Evolutionary conservation across 78 protist species (phyloP).

Genomic region (Dictyostelium firmibasis): DNA sequence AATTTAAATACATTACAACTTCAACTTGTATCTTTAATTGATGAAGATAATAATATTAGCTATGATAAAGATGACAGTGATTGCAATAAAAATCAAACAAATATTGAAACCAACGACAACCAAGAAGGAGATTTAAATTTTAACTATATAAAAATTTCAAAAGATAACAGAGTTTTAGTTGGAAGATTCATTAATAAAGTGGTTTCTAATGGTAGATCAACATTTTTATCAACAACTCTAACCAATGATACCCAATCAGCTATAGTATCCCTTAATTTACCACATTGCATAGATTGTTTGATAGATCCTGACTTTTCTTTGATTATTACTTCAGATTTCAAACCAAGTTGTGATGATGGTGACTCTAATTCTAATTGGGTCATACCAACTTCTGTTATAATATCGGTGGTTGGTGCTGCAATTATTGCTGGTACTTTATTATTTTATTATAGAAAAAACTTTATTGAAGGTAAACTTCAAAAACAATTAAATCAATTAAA

Average conservation of each 20-base stretch:
- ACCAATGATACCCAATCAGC: background rate
- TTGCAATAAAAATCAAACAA: background rate
- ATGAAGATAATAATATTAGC: background rate
- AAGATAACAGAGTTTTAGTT: background rate
- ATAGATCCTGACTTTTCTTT: constrained; percentile 57
- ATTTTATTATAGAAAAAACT: background rate
- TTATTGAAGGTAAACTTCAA: background rate
- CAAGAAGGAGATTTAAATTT: background rate
- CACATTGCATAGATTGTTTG: background rate
- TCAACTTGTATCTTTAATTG: background rate
- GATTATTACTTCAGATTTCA: background rate
- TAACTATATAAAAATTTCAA: constrained; percentile 15
- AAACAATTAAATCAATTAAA: background rate
- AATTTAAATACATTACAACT: background rate
- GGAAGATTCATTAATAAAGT: constrained; percentile 22
- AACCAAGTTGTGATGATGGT: background rate
- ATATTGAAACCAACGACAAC: background rate
- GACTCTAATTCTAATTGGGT: background rate
- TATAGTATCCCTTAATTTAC: background rate
- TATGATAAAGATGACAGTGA: background rate
- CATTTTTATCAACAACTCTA: background rate
- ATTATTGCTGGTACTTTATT: background rate
- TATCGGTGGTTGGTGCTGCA: background rate
- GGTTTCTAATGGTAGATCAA: constrained; percentile 6
- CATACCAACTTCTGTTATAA: background rate